Evolutionary conservation across 2,329 filamentous ascomycete genomes (phyloP).

Genomic region (Coniochaeta ligniaria): DNA sequence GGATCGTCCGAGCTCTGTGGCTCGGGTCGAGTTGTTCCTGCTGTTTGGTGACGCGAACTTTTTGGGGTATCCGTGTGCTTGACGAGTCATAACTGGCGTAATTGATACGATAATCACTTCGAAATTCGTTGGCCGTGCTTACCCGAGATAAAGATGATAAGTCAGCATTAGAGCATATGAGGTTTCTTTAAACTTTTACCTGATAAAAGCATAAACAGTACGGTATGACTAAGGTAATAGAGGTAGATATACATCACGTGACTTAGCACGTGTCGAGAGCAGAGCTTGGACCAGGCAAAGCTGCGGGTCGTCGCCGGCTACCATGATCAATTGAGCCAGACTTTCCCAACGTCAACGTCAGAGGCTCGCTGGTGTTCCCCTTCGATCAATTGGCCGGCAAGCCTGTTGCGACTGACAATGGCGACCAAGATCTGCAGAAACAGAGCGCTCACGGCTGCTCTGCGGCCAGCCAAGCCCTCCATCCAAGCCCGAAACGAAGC

Average conservation of each 20-base stretch:
- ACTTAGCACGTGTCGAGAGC: background rate
- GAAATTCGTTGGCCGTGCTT: no score
- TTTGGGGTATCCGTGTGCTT: no score
- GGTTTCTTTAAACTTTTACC: no score
- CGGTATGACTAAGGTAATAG: no score
- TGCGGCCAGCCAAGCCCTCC: slow-evolving; percentile 43
- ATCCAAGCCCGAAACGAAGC: slow-evolving; percentile 30
- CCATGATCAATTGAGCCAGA: slow-evolving; percentile 1
- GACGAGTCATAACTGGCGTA: no score
- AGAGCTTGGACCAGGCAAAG: background rate
- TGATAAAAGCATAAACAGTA: no score
- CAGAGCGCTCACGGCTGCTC: slow-evolving; percentile 47
- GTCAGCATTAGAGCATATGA: no score
- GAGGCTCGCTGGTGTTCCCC: background rate
- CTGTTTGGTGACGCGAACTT: background rate
- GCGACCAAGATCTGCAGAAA: slow-evolving; percentile 53
- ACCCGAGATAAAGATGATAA: no score
- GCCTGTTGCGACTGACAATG: slow-evolving; percentile 37
- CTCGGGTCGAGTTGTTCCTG: background rate
- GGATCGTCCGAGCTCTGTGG: background rate
- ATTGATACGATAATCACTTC: no score
- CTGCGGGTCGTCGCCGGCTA: background rate
- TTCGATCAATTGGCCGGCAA: slow-evolving; percentile 36
- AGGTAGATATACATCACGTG: background rate
- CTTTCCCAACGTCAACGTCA: background rate